Base-by-base conservation (phyloP, 2,329 filamentous ascomycete genomes). In the Proliferodiscus dingleyae region DNA sequence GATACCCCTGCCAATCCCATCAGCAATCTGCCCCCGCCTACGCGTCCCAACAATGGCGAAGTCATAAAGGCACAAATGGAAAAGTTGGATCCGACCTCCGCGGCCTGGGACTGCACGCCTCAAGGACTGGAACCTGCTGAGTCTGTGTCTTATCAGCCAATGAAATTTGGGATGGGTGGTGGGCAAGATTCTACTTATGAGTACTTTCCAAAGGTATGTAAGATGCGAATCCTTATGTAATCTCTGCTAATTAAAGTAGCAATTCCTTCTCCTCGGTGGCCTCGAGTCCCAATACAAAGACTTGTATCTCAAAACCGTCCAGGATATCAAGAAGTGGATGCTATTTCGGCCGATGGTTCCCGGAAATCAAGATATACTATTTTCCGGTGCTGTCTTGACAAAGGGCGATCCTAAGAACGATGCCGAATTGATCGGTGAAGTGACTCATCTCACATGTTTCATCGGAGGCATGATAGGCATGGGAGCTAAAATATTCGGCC, bases 181-280 rank as follows among this genome's bases (percentile, higher is more conserved):
- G 74, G 73, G 45, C 78, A 85, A 58, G 82, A 86, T 59, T 85
- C 81, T n/a, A 75, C 81, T 0, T 86, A 86, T 54, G 82, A 86
- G 51, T 86, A 86, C 58, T 81, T 85, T 53, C 73, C 80, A 46
- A 85, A 85, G 64, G 77, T 78, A 70, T 45, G 57, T 10, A 2
- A 16, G 8, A 6, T 45, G 7, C 26, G 32, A 8, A n/a, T 21
- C 6, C 21, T n/a, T 9, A 24, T 43, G 19, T 5, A 26, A n/a
- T 11, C 15, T 8, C 36, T 23, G 11, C 60, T 64, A 45, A 66
- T 41, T 8, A 29, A 15, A 24, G 24, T 30, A 81, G 61, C 71
- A 90, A 69, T 85, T 84, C 60, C 68, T 93, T 10, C 75, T 95
- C 4, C 76, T 95, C 2, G 87, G 87, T 46, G 89, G 89, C 1